These are phyloP conservation scores for Boletellus emodensis DNA, from an alignment of 768 basidiomycete species.

Conservation along the genomic window DNA sequence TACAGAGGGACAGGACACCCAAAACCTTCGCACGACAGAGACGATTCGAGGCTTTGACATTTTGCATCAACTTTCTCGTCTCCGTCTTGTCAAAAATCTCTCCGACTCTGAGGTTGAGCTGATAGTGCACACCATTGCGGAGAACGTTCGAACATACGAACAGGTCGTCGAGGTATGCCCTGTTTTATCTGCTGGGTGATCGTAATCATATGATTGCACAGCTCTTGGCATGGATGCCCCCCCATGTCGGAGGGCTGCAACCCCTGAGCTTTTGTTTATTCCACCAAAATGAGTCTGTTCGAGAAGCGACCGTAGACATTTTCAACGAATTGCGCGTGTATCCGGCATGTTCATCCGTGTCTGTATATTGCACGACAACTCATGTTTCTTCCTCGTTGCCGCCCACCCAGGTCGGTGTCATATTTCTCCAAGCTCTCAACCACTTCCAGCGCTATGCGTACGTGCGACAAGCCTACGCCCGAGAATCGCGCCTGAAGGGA, in stretches of 20 bases:
- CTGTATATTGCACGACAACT: not conserved
- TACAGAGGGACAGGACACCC: slow-evolving; percentile 56
- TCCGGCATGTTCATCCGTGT: slow-evolving; percentile 49
- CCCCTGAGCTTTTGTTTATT: slow-evolving; percentile 88
- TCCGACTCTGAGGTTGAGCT: slow-evolving; percentile 66
- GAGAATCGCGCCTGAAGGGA: slow-evolving; percentile 45
- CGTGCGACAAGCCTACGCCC: slow-evolving; percentile 72
- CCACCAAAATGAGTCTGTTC: slow-evolving; percentile 74
- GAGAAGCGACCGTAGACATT: slow-evolving; percentile 78
- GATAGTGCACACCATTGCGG: slow-evolving; percentile 72
- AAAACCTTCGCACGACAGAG: slow-evolving; percentile 46
- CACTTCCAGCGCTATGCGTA: slow-evolving; percentile 90
- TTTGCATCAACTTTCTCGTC: slow-evolving; percentile 76
- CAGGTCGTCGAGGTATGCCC: slow-evolving; percentile 78
- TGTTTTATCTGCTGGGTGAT: not conserved
- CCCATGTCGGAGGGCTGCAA: slow-evolving; percentile 76
- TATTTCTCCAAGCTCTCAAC: slow-evolving; percentile 75
- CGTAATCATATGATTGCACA: slow-evolving; percentile 27
- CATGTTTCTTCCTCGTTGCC: not conserved
- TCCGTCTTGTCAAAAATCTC: slow-evolving; percentile 71
- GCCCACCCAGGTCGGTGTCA: slow-evolving; percentile 61
- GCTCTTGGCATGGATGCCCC: slow-evolving; percentile 77
- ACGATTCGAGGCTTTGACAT: slow-evolving; percentile 82
- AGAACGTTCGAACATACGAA: slow-evolving; percentile 74
- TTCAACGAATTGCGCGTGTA: slow-evolving; percentile 75